These are phyloP conservation scores for Vitis hybrid DNA, from an alignment of 177 flowering plant species.

Conservation along the genomic window DNA sequence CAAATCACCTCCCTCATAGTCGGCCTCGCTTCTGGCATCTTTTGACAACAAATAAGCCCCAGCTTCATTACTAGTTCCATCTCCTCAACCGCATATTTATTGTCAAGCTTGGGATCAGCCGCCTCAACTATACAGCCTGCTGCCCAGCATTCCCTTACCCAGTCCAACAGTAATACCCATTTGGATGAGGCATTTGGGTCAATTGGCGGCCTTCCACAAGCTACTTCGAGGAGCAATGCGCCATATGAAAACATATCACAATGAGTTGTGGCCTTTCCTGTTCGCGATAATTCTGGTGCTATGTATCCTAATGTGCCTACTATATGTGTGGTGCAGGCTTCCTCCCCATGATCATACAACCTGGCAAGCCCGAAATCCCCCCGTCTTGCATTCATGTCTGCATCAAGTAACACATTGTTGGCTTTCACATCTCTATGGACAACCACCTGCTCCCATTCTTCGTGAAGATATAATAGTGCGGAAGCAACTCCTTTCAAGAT, in stretches of 20 bases:
- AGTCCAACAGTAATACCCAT: neutral
- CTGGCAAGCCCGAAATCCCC: conserved; percentile 71
- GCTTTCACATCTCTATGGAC: conserved; percentile 59
- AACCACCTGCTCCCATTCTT: conserved; percentile 58
- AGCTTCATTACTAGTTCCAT: conserved; percentile 22
- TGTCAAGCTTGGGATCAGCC: conserved; percentile 10
- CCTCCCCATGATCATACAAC: conserved; percentile 37
- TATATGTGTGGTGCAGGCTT: conserved; percentile 35
- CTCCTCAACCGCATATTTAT: conserved; percentile 12
- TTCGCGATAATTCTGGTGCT: conserved; percentile 52
- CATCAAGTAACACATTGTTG: conserved; percentile 61
- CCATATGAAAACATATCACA: conserved; percentile 62
- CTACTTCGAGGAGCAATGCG: conserved; percentile 41
- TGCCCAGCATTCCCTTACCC: conserved; percentile 18
- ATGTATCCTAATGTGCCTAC: conserved; percentile 61
- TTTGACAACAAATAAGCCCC: conserved; percentile 20
- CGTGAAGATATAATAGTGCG: conserved; percentile 45
- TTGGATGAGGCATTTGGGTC: neutral
- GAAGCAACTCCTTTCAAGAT: conserved; percentile 45
- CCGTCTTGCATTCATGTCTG: conserved; percentile 40
- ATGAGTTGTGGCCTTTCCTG: conserved; percentile 37
- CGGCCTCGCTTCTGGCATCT: conserved; percentile 9
- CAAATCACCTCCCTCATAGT: conserved; percentile 22
- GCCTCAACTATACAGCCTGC: conserved; percentile 9
- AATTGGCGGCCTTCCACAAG: conserved; percentile 37